phyloP scores from a whole-genome alignment of 805 yeast genomes.

The Diddensiella transvaalensis region DNA sequence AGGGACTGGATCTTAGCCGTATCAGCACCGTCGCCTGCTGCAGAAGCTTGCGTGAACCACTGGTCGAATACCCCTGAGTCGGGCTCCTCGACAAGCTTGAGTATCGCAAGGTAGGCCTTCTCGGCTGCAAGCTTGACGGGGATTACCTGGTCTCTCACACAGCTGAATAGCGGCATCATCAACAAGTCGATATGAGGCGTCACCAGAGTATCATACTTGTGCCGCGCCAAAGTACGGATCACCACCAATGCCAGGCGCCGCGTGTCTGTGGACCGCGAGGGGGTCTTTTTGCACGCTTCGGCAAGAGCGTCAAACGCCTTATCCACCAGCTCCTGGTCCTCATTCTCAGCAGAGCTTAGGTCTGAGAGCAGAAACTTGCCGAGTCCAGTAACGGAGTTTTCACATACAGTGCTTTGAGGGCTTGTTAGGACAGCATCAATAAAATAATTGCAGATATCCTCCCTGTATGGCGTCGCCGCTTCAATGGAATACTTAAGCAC shows the following conservation, averaged over 20 bases:
- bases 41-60: conserved; percentile 50
- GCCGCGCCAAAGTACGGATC: conserved; percentile 68
- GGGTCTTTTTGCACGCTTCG: conserved; percentile 48
- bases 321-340: conserved; percentile 38
- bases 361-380: conserved; percentile 70
- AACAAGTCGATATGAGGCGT: conserved; percentile 42
- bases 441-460: conserved; percentile 48
- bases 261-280: conserved; percentile 64
- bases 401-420: conserved; percentile 53
- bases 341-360: conserved; percentile 32
- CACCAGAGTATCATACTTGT: conserved; percentile 40
- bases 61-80: conserved; percentile 47
- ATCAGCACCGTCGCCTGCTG: conserved; percentile 8
- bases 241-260: conserved; percentile 77
- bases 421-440: conserved; percentile 41
- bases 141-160: conserved; percentile 82
- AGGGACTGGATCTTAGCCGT: conserved; percentile 55
- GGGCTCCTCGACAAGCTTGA: conserved; percentile 65
- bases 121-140: conserved; percentile 95
- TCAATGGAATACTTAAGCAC: conserved; percentile 74
- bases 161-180: conserved; percentile 71
- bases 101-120: conserved; percentile 73
- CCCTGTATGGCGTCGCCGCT: conserved; percentile 52
- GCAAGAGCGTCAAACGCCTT: conserved; percentile 51
- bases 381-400: conserved; percentile 71